Conservation (phyloP, 2,329 filamentous ascomycete species). For the Aspergillus tanneri region DNA sequence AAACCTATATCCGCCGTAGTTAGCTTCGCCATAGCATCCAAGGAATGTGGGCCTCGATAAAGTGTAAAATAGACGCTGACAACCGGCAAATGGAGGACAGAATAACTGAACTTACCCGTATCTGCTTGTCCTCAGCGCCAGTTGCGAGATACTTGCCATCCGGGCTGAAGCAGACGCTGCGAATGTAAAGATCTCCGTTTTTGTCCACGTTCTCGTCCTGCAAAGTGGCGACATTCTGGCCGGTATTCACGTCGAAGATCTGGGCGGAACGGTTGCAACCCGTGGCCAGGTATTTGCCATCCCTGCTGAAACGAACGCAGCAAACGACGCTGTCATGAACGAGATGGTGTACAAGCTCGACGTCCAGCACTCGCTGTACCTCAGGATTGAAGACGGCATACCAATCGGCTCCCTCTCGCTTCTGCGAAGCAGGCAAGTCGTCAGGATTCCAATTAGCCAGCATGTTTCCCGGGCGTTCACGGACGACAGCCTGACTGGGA, state of each 20-base stretch:
- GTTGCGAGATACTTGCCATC: slow-evolving; percentile 92
- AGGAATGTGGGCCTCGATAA: background rate
- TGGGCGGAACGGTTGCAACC: slow-evolving; percentile 99
- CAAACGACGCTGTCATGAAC: slow-evolving; percentile 95
- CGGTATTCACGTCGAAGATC: slow-evolving; percentile 89
- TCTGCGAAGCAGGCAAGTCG: slow-evolving; percentile 77
- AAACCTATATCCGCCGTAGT: slow-evolving; percentile 61
- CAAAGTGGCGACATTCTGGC: slow-evolving; percentile 82
- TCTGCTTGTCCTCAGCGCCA: slow-evolving; percentile 95
- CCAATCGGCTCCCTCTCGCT: slow-evolving; percentile 90
- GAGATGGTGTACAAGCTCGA: slow-evolving; percentile 90
- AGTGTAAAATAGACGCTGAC: background rate
- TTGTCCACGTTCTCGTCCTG: slow-evolving; percentile 86
- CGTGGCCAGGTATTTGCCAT: slow-evolving; percentile 93
- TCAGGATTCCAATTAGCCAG: slow-evolving; percentile 86
- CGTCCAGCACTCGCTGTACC: slow-evolving; percentile 84
- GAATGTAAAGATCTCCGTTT: slow-evolving; percentile 90
- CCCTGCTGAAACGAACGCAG: slow-evolving; percentile 93
- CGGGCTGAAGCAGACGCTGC: slow-evolving; percentile 97
- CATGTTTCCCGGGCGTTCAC: slow-evolving; percentile 61
- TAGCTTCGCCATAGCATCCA: background rate
- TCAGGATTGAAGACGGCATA: slow-evolving; percentile 95
- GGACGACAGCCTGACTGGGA: slow-evolving; percentile 53
- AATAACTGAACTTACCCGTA: slow-evolving; percentile 65
- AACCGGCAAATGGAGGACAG: background rate